phyloP scores from a whole-genome alignment of 495 filamentous ascomycete species.

The Friedmanniomyces endolithicus region DNA sequence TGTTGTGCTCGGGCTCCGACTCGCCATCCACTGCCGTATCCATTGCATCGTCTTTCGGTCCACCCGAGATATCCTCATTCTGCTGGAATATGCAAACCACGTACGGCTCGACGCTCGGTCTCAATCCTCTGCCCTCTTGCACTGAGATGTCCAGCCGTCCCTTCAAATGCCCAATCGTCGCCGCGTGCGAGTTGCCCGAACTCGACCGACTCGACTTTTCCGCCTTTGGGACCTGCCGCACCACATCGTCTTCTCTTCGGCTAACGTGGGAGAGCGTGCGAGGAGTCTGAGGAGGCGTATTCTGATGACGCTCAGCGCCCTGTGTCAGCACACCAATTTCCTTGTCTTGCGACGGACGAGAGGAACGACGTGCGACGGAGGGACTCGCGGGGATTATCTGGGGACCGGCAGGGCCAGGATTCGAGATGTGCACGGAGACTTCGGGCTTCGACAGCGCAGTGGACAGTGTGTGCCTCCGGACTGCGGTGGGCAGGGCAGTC shows the following conservation, averaged over 20 bases:
- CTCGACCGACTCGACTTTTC: slow-evolving; percentile 31
- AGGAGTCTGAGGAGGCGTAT: slow-evolving; percentile 75
- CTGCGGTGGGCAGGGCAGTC: slow-evolving; percentile 18
- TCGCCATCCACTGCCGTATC: slow-evolving; percentile 34
- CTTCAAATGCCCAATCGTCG: slow-evolving; percentile 57
- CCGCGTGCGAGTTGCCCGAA: slow-evolving; percentile 20
- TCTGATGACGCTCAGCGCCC: slow-evolving; percentile 63
- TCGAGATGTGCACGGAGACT: slow-evolving; percentile 65
- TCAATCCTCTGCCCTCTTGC: slow-evolving; percentile 65
- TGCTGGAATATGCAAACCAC: slow-evolving; percentile 94
- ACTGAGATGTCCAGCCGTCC: slow-evolving; percentile 87
- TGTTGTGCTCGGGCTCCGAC: slow-evolving; percentile 5
- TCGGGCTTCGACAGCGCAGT: slow-evolving; percentile 52
- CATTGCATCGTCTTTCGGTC: slow-evolving; percentile 47
- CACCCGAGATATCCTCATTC: slow-evolving; percentile 87
- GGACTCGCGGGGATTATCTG: slow-evolving; percentile 44
- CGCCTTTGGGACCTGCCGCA: slow-evolving; percentile 32
- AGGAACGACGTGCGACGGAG: slow-evolving; percentile 39
- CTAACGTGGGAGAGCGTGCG: slow-evolving; percentile 60
- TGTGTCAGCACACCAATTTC: slow-evolving; percentile 64
- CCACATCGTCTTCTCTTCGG: slow-evolving; percentile 19
- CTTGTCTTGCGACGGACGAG: slow-evolving; percentile 43
- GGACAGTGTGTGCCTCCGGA: slow-evolving; percentile 36
- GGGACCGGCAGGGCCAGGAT: slow-evolving; percentile 43
- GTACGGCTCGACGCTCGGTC: slow-evolving; percentile 76